These are phyloP conservation scores for Lentinula edodes DNA, from an alignment of 768 basidiomycete genomes.

Conservation along the genomic window DNA sequence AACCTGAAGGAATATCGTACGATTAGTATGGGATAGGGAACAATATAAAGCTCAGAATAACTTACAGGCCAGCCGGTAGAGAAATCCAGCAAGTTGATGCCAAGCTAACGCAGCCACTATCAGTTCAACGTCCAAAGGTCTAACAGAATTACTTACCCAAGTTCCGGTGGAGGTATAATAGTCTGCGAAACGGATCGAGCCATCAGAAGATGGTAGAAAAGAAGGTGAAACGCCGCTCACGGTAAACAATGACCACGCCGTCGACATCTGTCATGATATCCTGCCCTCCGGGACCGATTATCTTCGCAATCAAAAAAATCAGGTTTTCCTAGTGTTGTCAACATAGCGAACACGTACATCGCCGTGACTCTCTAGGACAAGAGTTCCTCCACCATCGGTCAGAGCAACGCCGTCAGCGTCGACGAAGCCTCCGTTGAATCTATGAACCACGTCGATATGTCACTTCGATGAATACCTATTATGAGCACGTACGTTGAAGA, in stretches of 20 bases:
- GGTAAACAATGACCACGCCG: slow-evolving; percentile 43
- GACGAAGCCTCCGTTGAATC: slow-evolving; percentile 26
- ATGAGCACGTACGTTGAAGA: slow-evolving; percentile 29
- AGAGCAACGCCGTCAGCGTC: slow-evolving; percentile 41
- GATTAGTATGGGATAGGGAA: background rate
- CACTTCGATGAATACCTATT: background rate
- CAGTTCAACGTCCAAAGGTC: background rate
- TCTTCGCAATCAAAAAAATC: slow-evolving; percentile 19
- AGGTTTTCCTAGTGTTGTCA: background rate
- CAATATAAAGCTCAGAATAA: background rate
- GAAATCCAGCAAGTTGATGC: slow-evolving; percentile 45
- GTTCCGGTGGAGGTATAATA: slow-evolving; percentile 45
- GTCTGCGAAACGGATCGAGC: slow-evolving; percentile 22
- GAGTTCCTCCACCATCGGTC: slow-evolving; percentile 45
- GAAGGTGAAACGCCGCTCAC: slow-evolving; percentile 23
- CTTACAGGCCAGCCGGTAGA: slow-evolving; percentile 44
- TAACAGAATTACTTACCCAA: slow-evolving; percentile 24
- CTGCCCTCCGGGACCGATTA: slow-evolving; percentile 52
- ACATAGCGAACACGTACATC: slow-evolving; percentile 10
- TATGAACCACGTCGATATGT: slow-evolving; percentile 27
- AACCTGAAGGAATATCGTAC: background rate
- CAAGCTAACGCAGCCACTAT: slow-evolving; percentile 21
- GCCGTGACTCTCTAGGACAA: slow-evolving; percentile 41
- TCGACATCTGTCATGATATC: slow-evolving; percentile 40
- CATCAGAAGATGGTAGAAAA: background rate